Conservation (phyloP, 208 protist species). For the Leishmania martiniquensis region DNA sequence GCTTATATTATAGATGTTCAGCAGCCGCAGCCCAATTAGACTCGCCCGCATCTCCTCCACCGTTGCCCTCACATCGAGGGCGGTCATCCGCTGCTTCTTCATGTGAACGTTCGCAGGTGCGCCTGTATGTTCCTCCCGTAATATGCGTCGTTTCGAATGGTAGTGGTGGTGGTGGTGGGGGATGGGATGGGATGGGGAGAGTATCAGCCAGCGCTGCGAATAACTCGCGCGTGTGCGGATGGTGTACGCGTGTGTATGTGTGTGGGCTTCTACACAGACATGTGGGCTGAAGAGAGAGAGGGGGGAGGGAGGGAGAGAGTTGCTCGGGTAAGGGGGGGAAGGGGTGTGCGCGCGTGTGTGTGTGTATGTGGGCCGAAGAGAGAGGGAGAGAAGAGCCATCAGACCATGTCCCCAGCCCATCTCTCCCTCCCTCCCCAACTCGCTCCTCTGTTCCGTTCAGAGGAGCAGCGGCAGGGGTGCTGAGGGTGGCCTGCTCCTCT, state of each 20-base stretch:
- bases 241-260: no score
- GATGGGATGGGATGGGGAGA: no score
- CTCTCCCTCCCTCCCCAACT: not conserved
- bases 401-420: no score
- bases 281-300: no score
- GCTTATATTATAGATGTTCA: conserved; percentile 96
- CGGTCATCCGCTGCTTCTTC: conserved; percentile 93
- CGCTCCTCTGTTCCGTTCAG: no score
- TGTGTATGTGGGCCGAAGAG: not conserved
- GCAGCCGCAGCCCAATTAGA: conserved; percentile 88
- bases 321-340: no score
- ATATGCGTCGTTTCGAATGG: no score
- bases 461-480: not conserved
- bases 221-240: no score
- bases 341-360: not conserved
- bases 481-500: not conserved
- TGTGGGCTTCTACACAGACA: no score
- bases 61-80: conserved; percentile 91
- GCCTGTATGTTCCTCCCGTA: not conserved
- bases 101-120: conserved; percentile 33
- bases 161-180: no score
- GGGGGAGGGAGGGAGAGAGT: no score
- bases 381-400: not conserved
- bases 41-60: conserved; percentile 86
- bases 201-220: no score